Evolutionary conservation across 192 early-diverging fungal species (phyloP).

Genomic region (Coemansia aciculifera): DNA sequence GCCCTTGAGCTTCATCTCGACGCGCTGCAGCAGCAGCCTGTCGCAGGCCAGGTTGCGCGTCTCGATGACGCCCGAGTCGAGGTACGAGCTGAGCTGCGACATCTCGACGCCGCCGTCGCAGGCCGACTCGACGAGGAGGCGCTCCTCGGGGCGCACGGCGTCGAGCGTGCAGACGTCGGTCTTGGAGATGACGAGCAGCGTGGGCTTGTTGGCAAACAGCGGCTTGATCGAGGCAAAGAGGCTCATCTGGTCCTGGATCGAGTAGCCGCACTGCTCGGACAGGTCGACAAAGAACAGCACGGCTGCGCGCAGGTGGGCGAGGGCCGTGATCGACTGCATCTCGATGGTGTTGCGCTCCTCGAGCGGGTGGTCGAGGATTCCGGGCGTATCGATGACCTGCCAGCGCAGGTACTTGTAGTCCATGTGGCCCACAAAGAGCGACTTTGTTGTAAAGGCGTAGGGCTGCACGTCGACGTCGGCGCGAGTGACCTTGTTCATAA

Average conservation of each 20-base stretch:
- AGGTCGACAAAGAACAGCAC: slow-evolving; percentile 98
- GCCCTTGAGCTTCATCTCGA: slow-evolving; percentile 93
- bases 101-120: slow-evolving; percentile 68
- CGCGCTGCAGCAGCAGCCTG: slow-evolving; percentile 84
- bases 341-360: slow-evolving; percentile 99
- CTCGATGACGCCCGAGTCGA: slow-evolving; percentile 96
- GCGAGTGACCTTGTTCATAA: slow-evolving; percentile 98
- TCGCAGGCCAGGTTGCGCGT: slow-evolving; percentile 94
- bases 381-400: slow-evolving; percentile 99
- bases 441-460: slow-evolving; percentile 99
- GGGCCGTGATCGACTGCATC: slow-evolving; percentile 99
- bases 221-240: slow-evolving; percentile 97
- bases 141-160: slow-evolving; percentile 71
- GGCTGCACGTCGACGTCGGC: slow-evolving; percentile 99
- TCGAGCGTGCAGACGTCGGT: slow-evolving; percentile 87
- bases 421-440: slow-evolving; percentile 99
- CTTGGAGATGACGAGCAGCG: slow-evolving; percentile 93
- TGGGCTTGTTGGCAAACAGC: slow-evolving; percentile 98
- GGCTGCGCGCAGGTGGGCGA: slow-evolving; percentile 95
- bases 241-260: slow-evolving; percentile 83
- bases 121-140: slow-evolving; percentile 72
- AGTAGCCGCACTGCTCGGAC: slow-evolving; percentile 98
- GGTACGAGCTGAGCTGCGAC: slow-evolving; percentile 83
- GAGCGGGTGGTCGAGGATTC: slow-evolving; percentile 98
- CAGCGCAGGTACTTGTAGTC: slow-evolving; percentile 99